Evolutionary conservation across 2,329 filamentous ascomycete species (phyloP).

Genomic region (Sporothrix phasma): DNA sequence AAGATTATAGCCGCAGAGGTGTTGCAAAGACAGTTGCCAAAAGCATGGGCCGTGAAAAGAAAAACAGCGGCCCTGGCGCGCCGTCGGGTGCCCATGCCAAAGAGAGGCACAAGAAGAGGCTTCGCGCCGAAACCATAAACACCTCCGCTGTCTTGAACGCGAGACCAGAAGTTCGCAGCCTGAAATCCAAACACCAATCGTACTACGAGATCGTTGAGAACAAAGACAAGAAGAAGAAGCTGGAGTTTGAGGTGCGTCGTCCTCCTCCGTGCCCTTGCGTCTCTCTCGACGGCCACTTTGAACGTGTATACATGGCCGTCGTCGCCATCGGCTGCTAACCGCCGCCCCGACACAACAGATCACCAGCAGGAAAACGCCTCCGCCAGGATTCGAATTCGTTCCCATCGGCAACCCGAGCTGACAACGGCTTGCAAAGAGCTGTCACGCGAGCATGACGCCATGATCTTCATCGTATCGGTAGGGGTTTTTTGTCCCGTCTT

Average conservation of each 20-base stretch:
- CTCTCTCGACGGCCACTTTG: background rate
- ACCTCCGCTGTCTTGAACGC: slow-evolving; percentile 24
- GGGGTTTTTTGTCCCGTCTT: slow-evolving; percentile 21
- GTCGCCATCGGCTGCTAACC: background rate
- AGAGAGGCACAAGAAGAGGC: slow-evolving; percentile 25
- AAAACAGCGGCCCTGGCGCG: slow-evolving; percentile 18
- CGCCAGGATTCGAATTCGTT: slow-evolving; percentile 53
- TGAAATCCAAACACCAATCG: slow-evolving; percentile 47
- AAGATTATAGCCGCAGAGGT: slow-evolving; percentile 14
- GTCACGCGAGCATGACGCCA: slow-evolving; percentile 50
- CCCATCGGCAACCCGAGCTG: slow-evolving; percentile 50
- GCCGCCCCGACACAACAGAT: slow-evolving; percentile 31
- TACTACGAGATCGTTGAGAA: slow-evolving; percentile 58
- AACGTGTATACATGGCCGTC: background rate
- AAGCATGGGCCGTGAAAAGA: slow-evolving; percentile 26
- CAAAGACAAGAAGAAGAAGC: slow-evolving; percentile 52
- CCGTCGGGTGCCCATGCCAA: slow-evolving; percentile 25
- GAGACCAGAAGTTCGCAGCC: slow-evolving; percentile 23
- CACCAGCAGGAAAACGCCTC: slow-evolving; percentile 41
- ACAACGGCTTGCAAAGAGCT: slow-evolving; percentile 54
- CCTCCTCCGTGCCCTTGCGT: background rate
- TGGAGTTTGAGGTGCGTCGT: slow-evolving; percentile 48
- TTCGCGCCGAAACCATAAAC: slow-evolving; percentile 22
- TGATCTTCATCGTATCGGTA: slow-evolving; percentile 60
- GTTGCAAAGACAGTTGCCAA: slow-evolving; percentile 16